Conservation (phyloP, 2,329 filamentous ascomycete species). For the Cordyceps pruinosa region DNA sequence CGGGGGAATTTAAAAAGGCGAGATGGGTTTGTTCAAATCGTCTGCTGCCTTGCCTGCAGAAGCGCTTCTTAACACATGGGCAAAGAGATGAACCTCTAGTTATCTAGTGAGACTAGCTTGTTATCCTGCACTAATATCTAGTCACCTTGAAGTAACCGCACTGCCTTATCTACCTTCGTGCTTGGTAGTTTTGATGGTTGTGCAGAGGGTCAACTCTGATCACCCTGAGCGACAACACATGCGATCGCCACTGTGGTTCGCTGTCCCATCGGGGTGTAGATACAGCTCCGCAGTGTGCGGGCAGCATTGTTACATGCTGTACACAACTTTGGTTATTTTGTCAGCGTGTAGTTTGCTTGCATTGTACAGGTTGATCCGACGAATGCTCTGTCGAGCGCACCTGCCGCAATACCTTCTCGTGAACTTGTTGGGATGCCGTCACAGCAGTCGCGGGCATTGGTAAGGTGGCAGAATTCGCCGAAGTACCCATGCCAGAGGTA, state of each 20-base stretch:
- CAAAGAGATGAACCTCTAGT: not conserved
- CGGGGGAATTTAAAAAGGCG: not conserved
- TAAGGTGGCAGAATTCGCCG: not conserved
- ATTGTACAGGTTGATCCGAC: not conserved
- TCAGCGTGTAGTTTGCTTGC: not conserved
- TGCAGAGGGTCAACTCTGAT: not conserved
- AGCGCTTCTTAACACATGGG: too few relatives aligned
- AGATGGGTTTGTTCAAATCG: not conserved
- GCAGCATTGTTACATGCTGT: not conserved
- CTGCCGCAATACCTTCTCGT: not conserved
- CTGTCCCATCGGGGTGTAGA: not conserved
- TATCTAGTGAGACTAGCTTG: not conserved
- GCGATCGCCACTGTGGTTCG: not conserved
- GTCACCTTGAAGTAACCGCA: too few relatives aligned
- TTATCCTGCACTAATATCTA: not conserved
- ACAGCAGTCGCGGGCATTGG: not conserved
- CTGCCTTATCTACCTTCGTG: not conserved
- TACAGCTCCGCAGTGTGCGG: not conserved
- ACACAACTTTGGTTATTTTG: not conserved
- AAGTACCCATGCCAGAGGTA: not conserved
- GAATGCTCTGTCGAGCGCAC: not conserved
- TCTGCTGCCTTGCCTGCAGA: too few relatives aligned
- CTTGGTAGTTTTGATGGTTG: not conserved
- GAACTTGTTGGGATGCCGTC: not conserved
- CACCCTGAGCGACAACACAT: not conserved